Percentiles rank a stretch among this genome's conserved stretches.
These are phyloP conservation scores for Pseudonectria foliicola DNA, from an alignment of 2,329 filamentous ascomycete genomes.

Conservation along the genomic window DNA sequence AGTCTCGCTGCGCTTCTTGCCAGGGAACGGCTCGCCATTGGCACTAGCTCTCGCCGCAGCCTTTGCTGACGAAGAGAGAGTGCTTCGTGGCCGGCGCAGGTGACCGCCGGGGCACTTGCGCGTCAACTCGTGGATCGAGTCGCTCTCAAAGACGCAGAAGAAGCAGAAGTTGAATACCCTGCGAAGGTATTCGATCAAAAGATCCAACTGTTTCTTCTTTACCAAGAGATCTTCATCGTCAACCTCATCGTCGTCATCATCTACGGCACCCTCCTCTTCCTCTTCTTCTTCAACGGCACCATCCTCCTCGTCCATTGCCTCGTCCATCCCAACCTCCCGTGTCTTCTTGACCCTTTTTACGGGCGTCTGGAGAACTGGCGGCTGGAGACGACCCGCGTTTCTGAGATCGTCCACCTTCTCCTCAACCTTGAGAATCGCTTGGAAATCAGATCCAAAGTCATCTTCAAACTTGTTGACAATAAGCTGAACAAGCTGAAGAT, in stretches of 20 bases:
- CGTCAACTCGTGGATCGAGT: conserved; percentile 91
- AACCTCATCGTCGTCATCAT: conserved; percentile 73
- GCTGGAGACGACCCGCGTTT: conserved; percentile 68
- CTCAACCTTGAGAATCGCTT: conserved; percentile 74
- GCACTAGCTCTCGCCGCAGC: conserved; percentile 81
- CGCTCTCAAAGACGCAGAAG: conserved; percentile 98
- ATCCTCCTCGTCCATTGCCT: conserved; percentile 56
- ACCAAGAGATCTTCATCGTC: conserved; percentile 84
- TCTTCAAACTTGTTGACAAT: conserved; percentile 79
- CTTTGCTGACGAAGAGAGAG: conserved; percentile 75
- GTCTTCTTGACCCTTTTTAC: conserved; percentile 55
- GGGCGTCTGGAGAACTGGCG: conserved; percentile 45
- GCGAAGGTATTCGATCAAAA: conserved; percentile 92
- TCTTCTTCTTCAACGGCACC: conserved; percentile 65
- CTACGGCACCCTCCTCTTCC: conserved; percentile 76
- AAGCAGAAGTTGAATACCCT: conserved; percentile 99
- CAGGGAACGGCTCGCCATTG: conserved; percentile 72
- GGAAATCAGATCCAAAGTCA: conserved; percentile 70
- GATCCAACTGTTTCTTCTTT: conserved; percentile 95
- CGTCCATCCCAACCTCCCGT: conserved; percentile 52
- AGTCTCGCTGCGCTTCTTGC: conserved; percentile 63
- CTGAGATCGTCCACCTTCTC: conserved; percentile 78
- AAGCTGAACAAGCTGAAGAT: conserved; percentile 74
- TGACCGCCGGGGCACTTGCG: conserved; percentile 97
- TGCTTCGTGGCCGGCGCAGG: conserved; percentile 81